Evolutionary conservation across 1,284 basidiomycete genomes (phyloP), one percentile per base, ranked within the genome.

Genomic region (Cutaneotrichosporon dermatis): DNA sequence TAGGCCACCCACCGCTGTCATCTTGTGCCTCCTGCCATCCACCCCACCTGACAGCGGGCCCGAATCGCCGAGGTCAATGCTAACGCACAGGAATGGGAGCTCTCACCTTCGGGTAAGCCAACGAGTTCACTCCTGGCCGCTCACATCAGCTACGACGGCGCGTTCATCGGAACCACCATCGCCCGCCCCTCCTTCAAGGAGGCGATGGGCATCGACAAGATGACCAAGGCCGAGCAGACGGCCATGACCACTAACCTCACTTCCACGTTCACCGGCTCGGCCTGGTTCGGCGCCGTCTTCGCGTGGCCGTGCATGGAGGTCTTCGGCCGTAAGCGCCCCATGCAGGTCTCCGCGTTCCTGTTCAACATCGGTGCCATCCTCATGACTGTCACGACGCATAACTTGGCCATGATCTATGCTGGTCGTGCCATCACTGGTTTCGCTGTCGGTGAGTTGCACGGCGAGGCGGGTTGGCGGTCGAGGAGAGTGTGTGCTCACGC

Each of bases 181-280:
- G 76, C 79, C n/a, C 72, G 82, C 3, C 64, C 74, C 0, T 80
- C 79, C n/a, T 83, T 83, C 74, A 78, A 78, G 59, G 59, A 64
- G 16, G 79, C 80, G 41, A 82, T 83, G 58, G 75, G 74, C 5
- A 72, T 80, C 10, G 65, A 68, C 36, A 66, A 68, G 2, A 71
- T 76, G 58, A 70, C 70, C 11, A 68, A 75, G 0, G 60, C 62
- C 3, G 63, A 78, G 54, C 70, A 77, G 53, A 75, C 77, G 40
- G 58, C 74, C 43, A 73, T 79, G 51, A 79, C 65, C 54, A 69
- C 73, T n/a, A 76, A 79, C 61, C 65, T 79, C 7, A 76, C 77
- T 4, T 69, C 76, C 15, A 70, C 70, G 13, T 79, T 76, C 62
- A 72, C 76, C 53, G 76, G 73, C 1, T 71, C 75, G n/a, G 73